phyloP scores from a whole-genome alignment of 2,329 filamentous ascomycete species.

The Beauveria medogensis region DNA sequence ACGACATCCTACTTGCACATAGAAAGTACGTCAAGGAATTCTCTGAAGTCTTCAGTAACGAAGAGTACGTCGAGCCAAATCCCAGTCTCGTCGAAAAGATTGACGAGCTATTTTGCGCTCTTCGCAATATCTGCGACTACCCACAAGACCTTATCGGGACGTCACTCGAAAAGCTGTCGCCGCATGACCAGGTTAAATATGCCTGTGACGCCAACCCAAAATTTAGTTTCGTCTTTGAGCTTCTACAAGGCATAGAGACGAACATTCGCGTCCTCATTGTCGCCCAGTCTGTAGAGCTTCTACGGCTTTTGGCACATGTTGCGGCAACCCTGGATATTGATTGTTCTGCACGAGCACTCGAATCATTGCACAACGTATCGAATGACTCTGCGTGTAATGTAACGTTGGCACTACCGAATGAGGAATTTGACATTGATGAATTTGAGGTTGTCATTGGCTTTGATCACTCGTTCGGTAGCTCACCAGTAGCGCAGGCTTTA shows the following conservation, averaged over 20 bases:
- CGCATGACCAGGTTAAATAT: conserved; percentile 41
- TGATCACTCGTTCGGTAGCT: conserved; percentile 41
- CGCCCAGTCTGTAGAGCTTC: conserved; percentile 39
- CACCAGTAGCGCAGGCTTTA: conserved; percentile 18
- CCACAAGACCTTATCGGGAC: conserved; percentile 44
- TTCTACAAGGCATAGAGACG: conserved; percentile 37
- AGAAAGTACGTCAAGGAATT: conserved; percentile 39
- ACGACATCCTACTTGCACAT: conserved; percentile 38
- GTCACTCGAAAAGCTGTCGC: conserved; percentile 27
- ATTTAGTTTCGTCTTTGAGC: conserved; percentile 49
- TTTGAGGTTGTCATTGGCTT: conserved; percentile 47
- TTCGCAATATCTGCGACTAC: conserved; percentile 50
- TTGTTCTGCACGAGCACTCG: conserved; percentile 26
- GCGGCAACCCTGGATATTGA: conserved; percentile 32
- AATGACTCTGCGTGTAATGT: conserved; percentile 29
- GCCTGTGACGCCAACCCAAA: conserved; percentile 51
- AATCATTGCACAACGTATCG: conserved; percentile 20
- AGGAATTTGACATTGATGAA: conserved; percentile 29
- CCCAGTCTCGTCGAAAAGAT: conserved; percentile 35
- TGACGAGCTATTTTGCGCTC: conserved; percentile 40
- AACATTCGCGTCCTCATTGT: conserved; percentile 46
- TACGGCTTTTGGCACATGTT: conserved; percentile 45
- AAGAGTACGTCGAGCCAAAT: conserved; percentile 31
- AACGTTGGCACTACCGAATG: conserved; percentile 33
- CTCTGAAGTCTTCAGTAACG: conserved; percentile 32